Conservation (phyloP, 768 basidiomycete species). For the Termitomyces sp. region DNA sequence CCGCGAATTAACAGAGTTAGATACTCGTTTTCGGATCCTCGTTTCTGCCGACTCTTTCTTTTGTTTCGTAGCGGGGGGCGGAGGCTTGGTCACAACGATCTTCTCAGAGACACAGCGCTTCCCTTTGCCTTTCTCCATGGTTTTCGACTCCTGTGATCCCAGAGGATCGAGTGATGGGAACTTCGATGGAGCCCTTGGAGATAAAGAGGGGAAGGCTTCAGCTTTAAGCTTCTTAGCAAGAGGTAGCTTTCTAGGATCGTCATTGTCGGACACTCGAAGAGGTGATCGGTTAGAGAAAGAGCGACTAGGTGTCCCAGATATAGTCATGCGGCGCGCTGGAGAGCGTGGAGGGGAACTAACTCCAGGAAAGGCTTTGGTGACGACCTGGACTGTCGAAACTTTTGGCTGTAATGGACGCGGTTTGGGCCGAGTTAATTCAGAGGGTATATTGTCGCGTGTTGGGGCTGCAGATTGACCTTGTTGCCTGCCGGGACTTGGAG, state of each 20-base stretch:
- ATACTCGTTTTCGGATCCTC: background rate
- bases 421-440: constrained; percentile 9
- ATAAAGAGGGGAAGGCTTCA: constrained; percentile 22
- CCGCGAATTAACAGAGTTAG: background rate
- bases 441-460: background rate
- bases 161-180: constrained; percentile 3
- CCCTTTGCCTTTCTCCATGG: constrained; percentile 1
- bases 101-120: constrained; percentile 9
- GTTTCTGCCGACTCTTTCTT: background rate
- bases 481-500: constrained; percentile 1
- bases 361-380: background rate
- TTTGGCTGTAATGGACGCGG: constrained; percentile 10
- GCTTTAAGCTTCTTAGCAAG: constrained; percentile 10
- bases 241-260: background rate
- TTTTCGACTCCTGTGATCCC: background rate
- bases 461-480: background rate
- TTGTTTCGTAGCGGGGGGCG: background rate
- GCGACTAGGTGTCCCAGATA: constrained; percentile 4
- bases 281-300: background rate
- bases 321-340: constrained; percentile 10
- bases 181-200: constrained; percentile 2
- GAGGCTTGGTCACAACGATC: background rate
- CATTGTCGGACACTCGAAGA: background rate
- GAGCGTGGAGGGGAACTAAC: constrained; percentile 1
- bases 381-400: background rate